These are phyloP conservation scores for Pisolithus sp. DNA, from an alignment of 768 basidiomycete genomes.

Conservation along the genomic window DNA sequence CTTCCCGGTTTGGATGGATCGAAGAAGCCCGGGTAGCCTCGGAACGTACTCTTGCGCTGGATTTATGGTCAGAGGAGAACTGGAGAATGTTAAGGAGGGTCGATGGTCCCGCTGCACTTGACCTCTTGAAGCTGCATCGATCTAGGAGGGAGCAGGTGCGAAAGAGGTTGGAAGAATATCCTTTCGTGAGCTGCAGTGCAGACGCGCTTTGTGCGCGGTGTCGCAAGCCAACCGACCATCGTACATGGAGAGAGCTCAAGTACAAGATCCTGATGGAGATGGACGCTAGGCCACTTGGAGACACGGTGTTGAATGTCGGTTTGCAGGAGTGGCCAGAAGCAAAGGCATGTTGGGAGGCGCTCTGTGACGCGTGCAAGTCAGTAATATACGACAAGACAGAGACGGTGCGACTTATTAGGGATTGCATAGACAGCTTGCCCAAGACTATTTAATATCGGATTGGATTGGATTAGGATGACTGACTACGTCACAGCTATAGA, in stretches of 20 bases:
- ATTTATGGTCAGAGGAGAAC: slow-evolving; percentile 43
- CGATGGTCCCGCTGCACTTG: slow-evolving; percentile 44
- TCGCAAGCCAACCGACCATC: slow-evolving; percentile 43
- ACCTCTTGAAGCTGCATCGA: slow-evolving; percentile 51
- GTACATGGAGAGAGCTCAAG: slow-evolving; percentile 62
- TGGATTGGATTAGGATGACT: not conserved
- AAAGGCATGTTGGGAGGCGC: slow-evolving; percentile 54
- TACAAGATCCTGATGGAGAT: slow-evolving; percentile 50
- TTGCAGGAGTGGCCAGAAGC: slow-evolving; percentile 52
- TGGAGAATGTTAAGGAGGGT: slow-evolving; percentile 42
- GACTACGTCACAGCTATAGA: too few relatives aligned
- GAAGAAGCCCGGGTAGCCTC: slow-evolving; percentile 51
- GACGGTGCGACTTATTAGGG: slow-evolving; percentile 47
- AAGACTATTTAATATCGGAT: slow-evolving; percentile 27
- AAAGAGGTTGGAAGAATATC: slow-evolving; percentile 45
- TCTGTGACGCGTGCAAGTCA: slow-evolving; percentile 42
- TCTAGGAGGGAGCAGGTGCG: slow-evolving; percentile 43
- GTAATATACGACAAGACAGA: slow-evolving; percentile 51
- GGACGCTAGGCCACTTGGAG: slow-evolving; percentile 52
- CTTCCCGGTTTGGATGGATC: slow-evolving; percentile 55
- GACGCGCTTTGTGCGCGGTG: slow-evolving; percentile 41
- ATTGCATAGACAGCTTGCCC: slow-evolving; percentile 48
- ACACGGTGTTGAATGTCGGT: slow-evolving; percentile 45
- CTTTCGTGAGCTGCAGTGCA: slow-evolving; percentile 49
- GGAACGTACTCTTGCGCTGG: slow-evolving; percentile 44